phyloP scores from a whole-genome alignment of 2,329 filamentous ascomycete species.

The Ceratocystis ficicola region DNA sequence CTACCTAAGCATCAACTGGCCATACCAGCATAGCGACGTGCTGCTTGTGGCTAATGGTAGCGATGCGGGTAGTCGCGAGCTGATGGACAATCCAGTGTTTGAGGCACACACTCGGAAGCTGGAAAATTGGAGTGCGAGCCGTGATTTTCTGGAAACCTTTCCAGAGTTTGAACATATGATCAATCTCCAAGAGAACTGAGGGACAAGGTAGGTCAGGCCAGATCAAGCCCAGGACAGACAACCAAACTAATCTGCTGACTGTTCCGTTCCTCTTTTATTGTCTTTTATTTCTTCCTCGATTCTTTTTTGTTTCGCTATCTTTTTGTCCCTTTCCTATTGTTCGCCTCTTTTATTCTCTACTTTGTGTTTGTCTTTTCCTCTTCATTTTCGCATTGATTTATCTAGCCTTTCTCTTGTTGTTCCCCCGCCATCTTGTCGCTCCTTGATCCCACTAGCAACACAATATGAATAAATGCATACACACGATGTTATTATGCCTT shows the following conservation, averaged over 20 bases:
- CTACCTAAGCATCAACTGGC: conserved; percentile 71
- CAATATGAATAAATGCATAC: not conserved
- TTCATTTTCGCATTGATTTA: conserved; percentile 1
- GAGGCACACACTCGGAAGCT: conserved; percentile 63
- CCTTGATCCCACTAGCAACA: not conserved
- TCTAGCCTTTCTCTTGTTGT: conserved; percentile 6
- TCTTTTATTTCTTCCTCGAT: not conserved
- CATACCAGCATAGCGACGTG: conserved; percentile 60
- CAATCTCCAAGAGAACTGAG: conserved; percentile 18
- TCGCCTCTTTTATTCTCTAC: not conserved
- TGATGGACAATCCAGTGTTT: conserved; percentile 77
- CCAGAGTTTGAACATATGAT: conserved; percentile 32
- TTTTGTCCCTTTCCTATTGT: not conserved
- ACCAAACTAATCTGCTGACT: not conserved
- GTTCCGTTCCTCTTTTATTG: conserved; percentile 2
- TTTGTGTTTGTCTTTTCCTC: not conserved
- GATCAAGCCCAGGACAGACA: too few relatives aligned
- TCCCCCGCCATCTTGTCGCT: not conserved
- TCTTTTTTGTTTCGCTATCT: not conserved
- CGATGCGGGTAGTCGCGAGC: conserved; percentile 32
- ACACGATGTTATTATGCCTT: not conserved
- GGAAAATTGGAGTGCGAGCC: conserved; percentile 71
- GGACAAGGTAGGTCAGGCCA: too few relatives aligned
- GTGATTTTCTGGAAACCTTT: conserved; percentile 52
- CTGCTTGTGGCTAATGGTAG: conserved; percentile 49